A percentile compares a stretch with the other conserved stretches of the same genome.
These are phyloP conservation scores for Penicillium concentricum DNA, from an alignment of 2,329 filamentous ascomycete genomes.

Conservation along the genomic window DNA sequence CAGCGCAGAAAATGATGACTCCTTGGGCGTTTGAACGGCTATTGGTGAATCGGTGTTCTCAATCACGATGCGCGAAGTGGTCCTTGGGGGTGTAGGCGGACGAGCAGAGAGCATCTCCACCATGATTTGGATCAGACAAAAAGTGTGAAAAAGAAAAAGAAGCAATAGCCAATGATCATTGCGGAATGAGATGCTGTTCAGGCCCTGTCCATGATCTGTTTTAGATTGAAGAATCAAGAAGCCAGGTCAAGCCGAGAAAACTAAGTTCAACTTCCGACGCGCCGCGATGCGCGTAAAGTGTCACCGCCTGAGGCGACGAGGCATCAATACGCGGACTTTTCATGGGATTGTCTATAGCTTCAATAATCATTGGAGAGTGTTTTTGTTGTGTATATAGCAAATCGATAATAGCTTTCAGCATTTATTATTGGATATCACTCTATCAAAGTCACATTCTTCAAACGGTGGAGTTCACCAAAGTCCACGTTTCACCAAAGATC, in stretches of 20 bases:
- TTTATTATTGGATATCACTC: background rate
- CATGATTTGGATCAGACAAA: conserved; percentile 35
- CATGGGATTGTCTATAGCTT: background rate
- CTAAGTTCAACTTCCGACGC: conserved; percentile 15
- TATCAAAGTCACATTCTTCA: background rate
- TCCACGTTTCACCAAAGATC: background rate
- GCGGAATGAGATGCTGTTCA: conserved; percentile 16
- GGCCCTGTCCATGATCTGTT: conserved; percentile 4
- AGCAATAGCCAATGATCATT: conserved; percentile 28
- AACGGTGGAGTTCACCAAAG: background rate
- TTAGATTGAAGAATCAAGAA: background rate
- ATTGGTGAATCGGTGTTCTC: conserved; percentile 40
- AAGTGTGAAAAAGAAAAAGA: conserved; percentile 8
- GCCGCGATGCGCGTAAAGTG: conserved; percentile 38
- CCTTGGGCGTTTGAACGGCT: conserved; percentile 39
- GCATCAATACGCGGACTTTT: conserved; percentile 1
- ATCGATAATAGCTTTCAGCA: background rate
- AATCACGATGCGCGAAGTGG: conserved; percentile 28
- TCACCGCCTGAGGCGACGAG: conserved; percentile 26
- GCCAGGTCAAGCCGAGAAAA: conserved; percentile 17
- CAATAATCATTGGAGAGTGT: background rate
- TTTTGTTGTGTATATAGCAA: background rate
- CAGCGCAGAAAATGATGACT: conserved; percentile 45
- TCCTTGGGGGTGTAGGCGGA: conserved; percentile 57
- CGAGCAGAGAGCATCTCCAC: conserved; percentile 50